phyloP scores from a whole-genome alignment of 1,284 basidiomycete genomes.

The Microbotryum violaceum region DNA sequence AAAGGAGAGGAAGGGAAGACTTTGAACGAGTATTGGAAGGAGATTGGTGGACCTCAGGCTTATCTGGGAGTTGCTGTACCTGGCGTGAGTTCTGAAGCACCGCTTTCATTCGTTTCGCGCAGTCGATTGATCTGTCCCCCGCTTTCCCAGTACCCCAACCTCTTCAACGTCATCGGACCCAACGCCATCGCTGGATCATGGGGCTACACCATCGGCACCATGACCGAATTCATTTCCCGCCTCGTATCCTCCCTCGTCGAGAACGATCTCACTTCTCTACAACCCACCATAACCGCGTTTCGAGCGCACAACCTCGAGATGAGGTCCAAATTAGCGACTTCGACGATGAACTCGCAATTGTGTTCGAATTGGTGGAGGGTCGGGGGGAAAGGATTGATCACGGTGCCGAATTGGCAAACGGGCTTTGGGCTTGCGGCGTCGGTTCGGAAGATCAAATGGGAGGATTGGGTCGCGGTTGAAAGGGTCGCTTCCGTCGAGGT shows the following conservation, averaged over 20 bases:
- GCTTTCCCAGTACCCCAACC: conserved; percentile 28
- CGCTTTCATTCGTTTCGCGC: too few relatives aligned
- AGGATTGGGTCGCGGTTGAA: too few relatives aligned
- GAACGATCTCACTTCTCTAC: conserved; percentile 20
- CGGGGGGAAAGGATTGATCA: too few relatives aligned
- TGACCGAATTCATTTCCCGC: conserved; percentile 21
- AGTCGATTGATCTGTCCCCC: too few relatives aligned
- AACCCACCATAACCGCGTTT: conserved; percentile 21
- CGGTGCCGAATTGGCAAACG: too few relatives aligned
- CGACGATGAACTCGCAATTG: too few relatives aligned
- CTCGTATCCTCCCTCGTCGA: conserved; percentile 23
- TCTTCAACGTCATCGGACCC: conserved; percentile 32
- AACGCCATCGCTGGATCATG: conserved; percentile 30
- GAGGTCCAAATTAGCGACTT: conserved; percentile 5
- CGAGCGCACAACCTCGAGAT: conserved; percentile 12
- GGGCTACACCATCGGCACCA: conserved; percentile 28
- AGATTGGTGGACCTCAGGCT: conserved; percentile 31
- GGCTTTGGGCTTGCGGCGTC: too few relatives aligned
- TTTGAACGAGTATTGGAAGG: conserved; percentile 30
- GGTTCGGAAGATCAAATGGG: too few relatives aligned
- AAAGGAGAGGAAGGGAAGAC: conserved; percentile 32
- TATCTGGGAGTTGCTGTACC: conserved; percentile 34
- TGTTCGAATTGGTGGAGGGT: too few relatives aligned
- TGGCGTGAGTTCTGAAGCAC: conserved; percentile 5
- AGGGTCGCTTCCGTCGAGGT: too few relatives aligned